Evolutionary conservation across 805 yeast species (phyloP), one percentile per base, ranked within the genome.

Genomic region (Metschnikowia kunwiensis): DNA sequence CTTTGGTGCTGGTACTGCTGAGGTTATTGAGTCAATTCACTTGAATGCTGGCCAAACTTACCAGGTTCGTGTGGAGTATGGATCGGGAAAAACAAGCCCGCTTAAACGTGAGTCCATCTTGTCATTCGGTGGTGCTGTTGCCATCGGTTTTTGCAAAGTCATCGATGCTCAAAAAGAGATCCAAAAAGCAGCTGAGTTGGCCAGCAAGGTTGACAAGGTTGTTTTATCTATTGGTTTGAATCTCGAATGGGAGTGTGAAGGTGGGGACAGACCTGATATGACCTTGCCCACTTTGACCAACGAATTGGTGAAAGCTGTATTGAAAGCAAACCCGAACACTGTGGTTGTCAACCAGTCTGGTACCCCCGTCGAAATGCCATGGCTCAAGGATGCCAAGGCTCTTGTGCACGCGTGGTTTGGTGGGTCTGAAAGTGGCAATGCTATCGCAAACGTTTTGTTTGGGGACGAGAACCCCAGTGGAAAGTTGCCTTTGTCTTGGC

Each of bases 381-480:
- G 80, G 79, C 40, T 58, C 7, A 42, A 47, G 7, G 50, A 65
- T 24, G 74, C 65, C 15, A 62, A 63, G 25, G 70, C 70, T 2
- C 35, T 75, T 12, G 55, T 77, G 5, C 78, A 75, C 31, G 76
- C 77, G 8, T 75, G 78, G 70, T 76, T 68, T 50, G 77, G 76
- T 44, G 84, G 83, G 38, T 67, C 66, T 42, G 82, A 78, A 47
- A 53, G 64, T 27, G 82, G 83, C 40, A 76, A 74, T 46, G 72
- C 77, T 11, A 63, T 78, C 51, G 82, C 81, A 4, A 82, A 78
- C 55, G 77, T 75, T 10, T 43, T 78, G 29, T 77, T 67, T 47
- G 84, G 83, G 20, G 81, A 77, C 46, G 67, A 57, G 32, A 77
- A 75, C 51, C 86, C 86, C 20, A 61, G 72, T 40, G 86, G 82